phyloP scores from a whole-genome alignment of 345 rosid genomes.

The Cardamine occulta region DNA sequence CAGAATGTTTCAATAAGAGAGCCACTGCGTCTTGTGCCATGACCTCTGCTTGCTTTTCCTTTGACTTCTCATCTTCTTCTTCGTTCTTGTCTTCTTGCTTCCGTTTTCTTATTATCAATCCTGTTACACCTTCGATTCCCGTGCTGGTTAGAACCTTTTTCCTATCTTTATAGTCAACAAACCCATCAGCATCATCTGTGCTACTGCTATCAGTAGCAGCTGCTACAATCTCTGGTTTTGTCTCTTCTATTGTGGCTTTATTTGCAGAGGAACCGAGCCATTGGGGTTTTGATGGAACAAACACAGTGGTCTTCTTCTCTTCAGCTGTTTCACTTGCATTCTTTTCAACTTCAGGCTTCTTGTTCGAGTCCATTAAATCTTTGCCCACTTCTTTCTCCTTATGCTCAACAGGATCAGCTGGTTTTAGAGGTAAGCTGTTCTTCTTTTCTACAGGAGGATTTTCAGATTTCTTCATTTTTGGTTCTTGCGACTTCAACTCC shows the following conservation, averaged over 20 bases:
- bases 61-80: slow-evolving; percentile 43
- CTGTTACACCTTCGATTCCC: slow-evolving; percentile 63
- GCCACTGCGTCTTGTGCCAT: slow-evolving; percentile 87
- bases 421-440: slow-evolving; percentile 43
- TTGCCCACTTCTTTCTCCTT: slow-evolving; percentile 44
- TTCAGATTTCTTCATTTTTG: slow-evolving; percentile 44
- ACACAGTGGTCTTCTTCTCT: slow-evolving; percentile 50
- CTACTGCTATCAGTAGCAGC: slow-evolving; percentile 16
- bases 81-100: slow-evolving; percentile 55
- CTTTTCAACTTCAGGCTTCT: slow-evolving; percentile 50
- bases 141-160: slow-evolving; percentile 50
- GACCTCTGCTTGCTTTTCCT: slow-evolving; percentile 56
- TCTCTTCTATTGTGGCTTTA: slow-evolving; percentile 49
- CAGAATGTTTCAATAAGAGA: slow-evolving; percentile 75
- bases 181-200: slow-evolving; percentile 58
- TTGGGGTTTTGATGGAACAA: slow-evolving; percentile 69
- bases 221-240: slow-evolving; percentile 44
- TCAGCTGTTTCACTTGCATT: slow-evolving; percentile 44
- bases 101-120: slow-evolving; percentile 83
- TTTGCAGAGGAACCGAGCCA: slow-evolving; percentile 92
- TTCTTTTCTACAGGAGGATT: slow-evolving; percentile 47
- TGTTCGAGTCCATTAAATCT: slow-evolving; percentile 34
- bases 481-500: slow-evolving; percentile 52
- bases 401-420: slow-evolving; percentile 35
- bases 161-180: slow-evolving; percentile 88